Base-by-base conservation (phyloP, 768 basidiomycete species). In the Podaxis pistillaris region DNA sequence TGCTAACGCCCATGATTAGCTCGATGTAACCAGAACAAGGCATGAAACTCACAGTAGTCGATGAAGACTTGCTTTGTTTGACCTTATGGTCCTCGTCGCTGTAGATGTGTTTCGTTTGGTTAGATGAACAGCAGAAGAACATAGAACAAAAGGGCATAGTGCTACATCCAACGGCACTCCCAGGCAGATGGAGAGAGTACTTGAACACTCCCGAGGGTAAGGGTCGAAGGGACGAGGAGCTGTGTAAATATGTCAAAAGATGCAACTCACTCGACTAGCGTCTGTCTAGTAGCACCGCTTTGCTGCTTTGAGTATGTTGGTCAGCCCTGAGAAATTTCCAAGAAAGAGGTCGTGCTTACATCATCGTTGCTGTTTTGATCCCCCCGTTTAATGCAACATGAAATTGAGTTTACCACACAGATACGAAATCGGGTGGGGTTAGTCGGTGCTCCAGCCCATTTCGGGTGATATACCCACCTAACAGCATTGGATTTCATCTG, bases 101-200 rank as follows among this genome's bases (percentile, higher is more conserved):
- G 75, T 79, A 75, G 67, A 75, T 69, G 73, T 76, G 74, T 72
- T 78, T 77, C 66, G 76, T 63, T 69, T 76, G 73, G 76, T 83
- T 78, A 82, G 86, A 83, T 74, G 78, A 79, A 71, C 86, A 90
- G 74, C 88, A 89, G 72, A 88, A 72, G 44, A 89, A 72, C 52
- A 54, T 15, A 66, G 82, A 84, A 68, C 79, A 81, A 72, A 87
- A 75, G 73, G 72, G 80, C 89, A 91, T 90, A 70, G 74, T 66
- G 72, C 54, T 64, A 72, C 72, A 76, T 75, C 68, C 76, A 77
- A 73, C 66, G 70, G 70, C 70, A 67, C 66, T 50, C 65, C 33
- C 55, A 58, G 61, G 65, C 47, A 50, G 55, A 17, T 22, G 56
- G 33, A 62, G 60, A 37, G 38, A 41, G 12, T 41, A 33, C 65